Percentiles rank a stretch among this genome's conserved stretches.
Evolutionary conservation across 352 stramenopile genomes (phyloP).

Genomic region (Globisporangium radiosum): DNA sequence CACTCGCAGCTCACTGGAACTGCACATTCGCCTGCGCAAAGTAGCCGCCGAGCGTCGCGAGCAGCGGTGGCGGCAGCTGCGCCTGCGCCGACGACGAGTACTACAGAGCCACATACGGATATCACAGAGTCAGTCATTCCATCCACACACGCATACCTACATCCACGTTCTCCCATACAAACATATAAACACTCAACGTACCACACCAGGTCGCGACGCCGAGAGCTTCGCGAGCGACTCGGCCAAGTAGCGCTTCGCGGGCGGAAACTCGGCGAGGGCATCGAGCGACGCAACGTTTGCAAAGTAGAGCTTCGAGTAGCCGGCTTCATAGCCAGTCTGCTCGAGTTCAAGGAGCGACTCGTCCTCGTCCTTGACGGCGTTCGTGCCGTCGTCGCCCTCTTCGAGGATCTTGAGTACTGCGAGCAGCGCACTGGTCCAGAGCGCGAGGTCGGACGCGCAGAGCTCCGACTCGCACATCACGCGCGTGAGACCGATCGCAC

Average conservation of each 20-base stretch:
- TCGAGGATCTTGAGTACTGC: constrained; percentile 53
- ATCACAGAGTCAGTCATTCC: background rate
- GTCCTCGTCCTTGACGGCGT: constrained; percentile 67
- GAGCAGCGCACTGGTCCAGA: constrained; percentile 49
- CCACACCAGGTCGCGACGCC: constrained; percentile 54
- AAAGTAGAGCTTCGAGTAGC: constrained; percentile 92
- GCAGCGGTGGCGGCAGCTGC: constrained; percentile 25
- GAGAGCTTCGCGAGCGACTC: constrained; percentile 66
- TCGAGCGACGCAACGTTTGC: constrained; percentile 82
- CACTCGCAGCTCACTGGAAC: constrained; percentile 39
- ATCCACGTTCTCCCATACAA: too few relatives aligned
- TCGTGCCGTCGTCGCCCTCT: constrained; percentile 51
- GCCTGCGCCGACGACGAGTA: constrained; percentile 43
- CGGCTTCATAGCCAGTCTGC: constrained; percentile 89
- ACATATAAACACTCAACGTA: constrained; percentile 18
- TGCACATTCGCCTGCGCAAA: constrained; percentile 59
- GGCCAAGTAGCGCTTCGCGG: constrained; percentile 50
- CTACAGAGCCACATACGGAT: constrained; percentile 20
- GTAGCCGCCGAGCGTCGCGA: constrained; percentile 42
- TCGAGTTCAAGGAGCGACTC: constrained; percentile 74
- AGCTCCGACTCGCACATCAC: constrained; percentile 74
- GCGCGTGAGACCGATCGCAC: constrained; percentile 57
- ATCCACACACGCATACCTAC: background rate
- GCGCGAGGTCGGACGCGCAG: constrained; percentile 35
- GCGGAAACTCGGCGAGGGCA: constrained; percentile 74